A percentile compares a stretch with the other conserved stretches of the same genome.
These are phyloP conservation scores for Aspergillus mulundensis DNA, from an alignment of 495 filamentous ascomycete genomes.

Conservation along the genomic window DNA sequence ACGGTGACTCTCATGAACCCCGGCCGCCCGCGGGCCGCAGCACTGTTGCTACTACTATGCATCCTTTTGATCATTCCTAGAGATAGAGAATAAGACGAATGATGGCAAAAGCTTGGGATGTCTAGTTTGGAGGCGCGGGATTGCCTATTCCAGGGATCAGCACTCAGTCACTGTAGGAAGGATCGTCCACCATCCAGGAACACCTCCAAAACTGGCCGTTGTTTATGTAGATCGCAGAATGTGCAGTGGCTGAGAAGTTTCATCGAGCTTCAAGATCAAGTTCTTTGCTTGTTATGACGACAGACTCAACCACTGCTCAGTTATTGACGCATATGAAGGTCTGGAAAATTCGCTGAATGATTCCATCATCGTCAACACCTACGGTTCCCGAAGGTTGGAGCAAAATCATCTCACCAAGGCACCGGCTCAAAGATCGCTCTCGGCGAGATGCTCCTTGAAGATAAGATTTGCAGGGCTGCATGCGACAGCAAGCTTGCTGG, in stretches of 20 bases:
- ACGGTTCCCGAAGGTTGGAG: not conserved
- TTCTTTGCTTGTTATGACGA: not conserved
- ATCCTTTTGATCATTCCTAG: no score
- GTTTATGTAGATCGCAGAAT: not conserved
- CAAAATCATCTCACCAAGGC: not conserved
- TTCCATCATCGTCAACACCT: not conserved
- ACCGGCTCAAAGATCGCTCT: not conserved
- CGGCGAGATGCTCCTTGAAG: not conserved
- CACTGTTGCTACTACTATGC: no score
- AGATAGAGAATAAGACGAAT: conserved; percentile 2
- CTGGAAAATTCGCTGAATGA: not conserved
- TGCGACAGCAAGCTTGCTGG: not conserved
- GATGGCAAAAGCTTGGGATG: not conserved
- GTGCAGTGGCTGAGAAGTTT: not conserved
- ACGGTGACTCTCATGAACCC: not conserved
- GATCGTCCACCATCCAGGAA: conserved; percentile 1
- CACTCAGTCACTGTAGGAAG: not conserved
- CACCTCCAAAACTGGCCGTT: not conserved
- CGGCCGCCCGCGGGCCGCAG: not conserved
- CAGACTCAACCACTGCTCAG: no score
- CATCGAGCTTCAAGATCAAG: not conserved
- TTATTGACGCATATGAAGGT: not conserved
- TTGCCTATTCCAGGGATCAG: conserved; percentile 4
- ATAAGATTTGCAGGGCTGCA: not conserved
- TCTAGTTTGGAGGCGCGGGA: not conserved